These are phyloP conservation scores for Globisporangium echinulatum DNA, from an alignment of 352 stramenopile genomes.

Conservation along the genomic window DNA sequence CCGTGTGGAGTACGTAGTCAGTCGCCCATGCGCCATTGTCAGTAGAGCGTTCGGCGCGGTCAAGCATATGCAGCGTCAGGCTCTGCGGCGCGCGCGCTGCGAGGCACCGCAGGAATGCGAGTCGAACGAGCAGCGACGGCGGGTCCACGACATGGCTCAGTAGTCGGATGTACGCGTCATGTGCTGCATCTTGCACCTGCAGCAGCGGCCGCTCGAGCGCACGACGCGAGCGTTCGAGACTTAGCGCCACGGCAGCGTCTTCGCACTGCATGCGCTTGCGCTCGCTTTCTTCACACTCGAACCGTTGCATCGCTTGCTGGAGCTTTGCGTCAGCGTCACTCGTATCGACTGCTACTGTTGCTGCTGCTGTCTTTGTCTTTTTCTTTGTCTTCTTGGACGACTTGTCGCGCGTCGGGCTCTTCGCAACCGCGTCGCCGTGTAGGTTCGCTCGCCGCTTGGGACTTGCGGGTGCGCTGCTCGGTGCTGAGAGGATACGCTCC, in stretches of 20 bases:
- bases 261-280: constrained; percentile 34
- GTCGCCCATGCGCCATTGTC: constrained; percentile 11
- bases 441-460: constrained; percentile 3
- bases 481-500: constrained; percentile 8
- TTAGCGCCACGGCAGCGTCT: constrained; percentile 39
- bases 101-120: constrained; percentile 47
- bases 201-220: constrained; percentile 35
- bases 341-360: background rate
- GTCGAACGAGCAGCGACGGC: constrained; percentile 32
- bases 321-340: constrained; percentile 7
- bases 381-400: constrained; percentile 9
- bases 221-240: constrained; percentile 37
- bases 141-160: constrained; percentile 49
- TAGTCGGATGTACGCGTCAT: constrained; percentile 42
- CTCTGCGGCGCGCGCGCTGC: constrained; percentile 26
- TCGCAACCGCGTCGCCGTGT: background rate
- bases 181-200: constrained; percentile 36
- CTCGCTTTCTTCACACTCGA: constrained; percentile 44
- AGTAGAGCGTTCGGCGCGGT: constrained; percentile 13
- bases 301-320: constrained; percentile 20
- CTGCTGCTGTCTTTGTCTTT: background rate
- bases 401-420: background rate
- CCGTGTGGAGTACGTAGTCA: constrained; percentile 32
- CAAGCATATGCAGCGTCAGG: constrained; percentile 28
- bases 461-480: background rate